These are phyloP conservation scores for Russula brevipes DNA, from an alignment of 768 basidiomycete species.

Conservation along the genomic window DNA sequence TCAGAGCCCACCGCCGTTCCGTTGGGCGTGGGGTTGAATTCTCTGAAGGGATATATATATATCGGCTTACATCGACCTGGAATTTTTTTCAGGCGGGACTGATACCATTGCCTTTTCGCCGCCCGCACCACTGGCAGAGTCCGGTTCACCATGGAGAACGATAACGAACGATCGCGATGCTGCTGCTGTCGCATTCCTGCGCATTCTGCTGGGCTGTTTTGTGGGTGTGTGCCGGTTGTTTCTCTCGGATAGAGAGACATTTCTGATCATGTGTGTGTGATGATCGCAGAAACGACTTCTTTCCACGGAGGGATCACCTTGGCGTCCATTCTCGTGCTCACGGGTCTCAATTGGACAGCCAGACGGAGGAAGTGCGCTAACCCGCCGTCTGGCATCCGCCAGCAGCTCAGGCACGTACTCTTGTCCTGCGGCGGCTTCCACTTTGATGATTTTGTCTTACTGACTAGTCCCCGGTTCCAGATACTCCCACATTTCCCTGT, in stretches of 20 bases:
- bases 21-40: background rate
- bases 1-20: background rate
- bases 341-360: slow-evolving; percentile 36
- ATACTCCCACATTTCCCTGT: slow-evolving; percentile 70
- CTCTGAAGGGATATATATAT: too few species aligned
- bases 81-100: background rate
- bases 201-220: slow-evolving; percentile 60
- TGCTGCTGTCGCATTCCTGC: slow-evolving; percentile 48
- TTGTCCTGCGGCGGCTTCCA: background rate
- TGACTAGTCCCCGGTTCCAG: slow-evolving; percentile 33
- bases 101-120: background rate
- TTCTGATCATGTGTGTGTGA: background rate
- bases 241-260: background rate
- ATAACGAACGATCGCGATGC: slow-evolving; percentile 41
- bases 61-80: background rate
- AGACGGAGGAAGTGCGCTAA: slow-evolving; percentile 26
- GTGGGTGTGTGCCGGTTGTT: slow-evolving; percentile 42
- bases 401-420: slow-evolving; percentile 17
- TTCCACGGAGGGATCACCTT: slow-evolving; percentile 66
- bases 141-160: slow-evolving; percentile 14
- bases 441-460: background rate
- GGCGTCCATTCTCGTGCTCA: slow-evolving; percentile 51
- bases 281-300: slow-evolving; percentile 56
- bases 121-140: background rate
- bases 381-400: slow-evolving; percentile 16